Evolutionary conservation across 2,329 filamentous ascomycete genomes (phyloP).

Genomic region (Epichloe aotearoae): DNA sequence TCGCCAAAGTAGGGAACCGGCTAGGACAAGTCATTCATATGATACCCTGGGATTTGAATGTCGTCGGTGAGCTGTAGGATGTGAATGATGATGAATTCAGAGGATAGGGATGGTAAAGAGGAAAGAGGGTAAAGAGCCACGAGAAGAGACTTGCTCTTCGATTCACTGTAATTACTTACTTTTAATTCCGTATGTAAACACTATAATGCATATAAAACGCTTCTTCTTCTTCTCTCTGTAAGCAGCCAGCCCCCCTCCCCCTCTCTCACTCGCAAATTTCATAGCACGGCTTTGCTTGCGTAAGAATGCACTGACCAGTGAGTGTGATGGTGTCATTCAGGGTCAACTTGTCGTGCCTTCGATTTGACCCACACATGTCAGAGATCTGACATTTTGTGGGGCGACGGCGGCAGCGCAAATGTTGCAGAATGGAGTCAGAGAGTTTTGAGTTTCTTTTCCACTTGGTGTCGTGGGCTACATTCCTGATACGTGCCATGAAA

Average conservation of each 20-base stretch:
- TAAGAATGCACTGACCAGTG: neutral
- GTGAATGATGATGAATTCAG: neutral
- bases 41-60: neutral
- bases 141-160: neutral
- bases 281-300: neutral
- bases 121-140: neutral
- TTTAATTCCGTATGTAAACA: neutral
- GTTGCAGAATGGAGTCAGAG: neutral
- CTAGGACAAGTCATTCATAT: neutral
- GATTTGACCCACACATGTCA: constrained; percentile 1
- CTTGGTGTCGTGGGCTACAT: neutral
- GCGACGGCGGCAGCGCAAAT: neutral
- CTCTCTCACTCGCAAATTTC: neutral
- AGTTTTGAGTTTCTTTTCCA: neutral
- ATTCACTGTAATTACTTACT: neutral
- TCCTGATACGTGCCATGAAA: no score
- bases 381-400: neutral
- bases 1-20: no score
- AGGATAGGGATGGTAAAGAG: neutral
- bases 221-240: neutral
- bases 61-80: neutral
- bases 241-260: no score
- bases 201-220: neutral
- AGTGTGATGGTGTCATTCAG: constrained; percentile 9
- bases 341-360: constrained; percentile 6